These are phyloP conservation scores for Lasiodiplodia hormozganensis DNA, from an alignment of 2,329 filamentous ascomycete species.

Conservation along the genomic window DNA sequence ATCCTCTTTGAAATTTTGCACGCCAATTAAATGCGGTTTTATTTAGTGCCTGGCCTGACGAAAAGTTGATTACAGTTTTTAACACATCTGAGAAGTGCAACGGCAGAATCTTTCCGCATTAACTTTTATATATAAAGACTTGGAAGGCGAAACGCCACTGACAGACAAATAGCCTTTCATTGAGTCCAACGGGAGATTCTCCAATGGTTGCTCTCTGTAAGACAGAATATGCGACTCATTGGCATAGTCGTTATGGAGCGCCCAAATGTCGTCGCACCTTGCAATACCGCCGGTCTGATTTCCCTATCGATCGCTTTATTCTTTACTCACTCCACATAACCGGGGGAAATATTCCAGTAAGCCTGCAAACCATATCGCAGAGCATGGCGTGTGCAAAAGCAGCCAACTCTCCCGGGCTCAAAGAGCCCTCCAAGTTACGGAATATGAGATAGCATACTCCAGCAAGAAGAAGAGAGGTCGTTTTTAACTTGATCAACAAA, in stretches of 20 bases:
- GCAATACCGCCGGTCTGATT: neutral
- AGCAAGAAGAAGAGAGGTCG: too few species aligned
- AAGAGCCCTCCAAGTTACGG: neutral
- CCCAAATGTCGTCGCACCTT: neutral
- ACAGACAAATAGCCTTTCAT: neutral
- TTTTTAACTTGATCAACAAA: too few species aligned
- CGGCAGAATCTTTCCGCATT: too few species aligned
- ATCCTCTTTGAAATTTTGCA: too few species aligned
- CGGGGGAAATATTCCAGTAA: neutral
- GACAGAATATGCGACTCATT: neutral
- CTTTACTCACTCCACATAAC: neutral
- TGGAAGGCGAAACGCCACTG: too few species aligned
- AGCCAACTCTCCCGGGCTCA: neutral
- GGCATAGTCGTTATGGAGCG: neutral
- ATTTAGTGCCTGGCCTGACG: too few species aligned
- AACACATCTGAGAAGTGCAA: too few species aligned
- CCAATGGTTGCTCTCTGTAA: neutral
- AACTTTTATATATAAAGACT: too few species aligned
- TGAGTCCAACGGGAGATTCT: neutral
- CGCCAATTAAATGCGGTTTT: too few species aligned
- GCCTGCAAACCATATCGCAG: neutral
- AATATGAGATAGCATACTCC: neutral
- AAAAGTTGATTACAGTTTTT: too few species aligned
- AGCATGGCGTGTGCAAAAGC: neutral
- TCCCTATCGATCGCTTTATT: neutral